Percentiles rank a stretch among this genome's conserved stretches.
Evolutionary conservation across 2,329 filamentous ascomycete species (phyloP).

Genomic region (Ophiosphaerella herpotricha): DNA sequence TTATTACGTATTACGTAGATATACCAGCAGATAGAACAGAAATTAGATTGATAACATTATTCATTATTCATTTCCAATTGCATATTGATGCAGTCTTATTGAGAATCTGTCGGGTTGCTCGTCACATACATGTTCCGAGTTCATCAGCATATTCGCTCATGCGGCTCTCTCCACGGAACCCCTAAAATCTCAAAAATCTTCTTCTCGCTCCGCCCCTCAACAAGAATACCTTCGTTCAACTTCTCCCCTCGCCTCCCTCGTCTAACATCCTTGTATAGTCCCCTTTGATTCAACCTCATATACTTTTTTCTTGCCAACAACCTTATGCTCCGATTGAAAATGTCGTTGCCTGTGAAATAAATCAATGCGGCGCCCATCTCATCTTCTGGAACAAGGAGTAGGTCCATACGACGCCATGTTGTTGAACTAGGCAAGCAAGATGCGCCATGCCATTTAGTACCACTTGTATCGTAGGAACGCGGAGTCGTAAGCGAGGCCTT

Average conservation of each 20-base stretch:
- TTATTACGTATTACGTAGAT: too few relatives aligned
- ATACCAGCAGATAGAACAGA: too few relatives aligned
- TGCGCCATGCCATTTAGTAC: conserved; percentile 88
- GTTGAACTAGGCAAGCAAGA: conserved; percentile 66
- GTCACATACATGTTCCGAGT: background rate
- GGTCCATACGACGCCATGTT: conserved; percentile 80
- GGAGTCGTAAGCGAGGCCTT: conserved; percentile 68
- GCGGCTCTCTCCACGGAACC: conserved; percentile 76
- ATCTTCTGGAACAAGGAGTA: conserved; percentile 78
- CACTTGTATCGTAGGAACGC: conserved; percentile 53
- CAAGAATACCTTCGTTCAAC: conserved; percentile 68
- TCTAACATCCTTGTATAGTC: conserved; percentile 74
- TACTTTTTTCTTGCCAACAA: conserved; percentile 78
- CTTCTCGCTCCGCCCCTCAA: conserved; percentile 77
- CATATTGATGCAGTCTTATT: background rate
- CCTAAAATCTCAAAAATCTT: conserved; percentile 80
- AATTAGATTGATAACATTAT: too few relatives aligned
- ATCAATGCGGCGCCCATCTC: conserved; percentile 84
- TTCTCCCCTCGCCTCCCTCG: conserved; percentile 62
- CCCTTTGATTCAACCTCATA: conserved; percentile 84
- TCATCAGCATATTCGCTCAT: conserved; percentile 34
- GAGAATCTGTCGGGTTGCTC: background rate
- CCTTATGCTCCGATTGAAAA: conserved; percentile 88
- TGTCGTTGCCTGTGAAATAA: conserved; percentile 96
- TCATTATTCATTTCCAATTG: too few relatives aligned